phyloP scores from a whole-genome alignment of 2,329 filamentous ascomycete genomes.

The Diaporthe humulicola region DNA sequence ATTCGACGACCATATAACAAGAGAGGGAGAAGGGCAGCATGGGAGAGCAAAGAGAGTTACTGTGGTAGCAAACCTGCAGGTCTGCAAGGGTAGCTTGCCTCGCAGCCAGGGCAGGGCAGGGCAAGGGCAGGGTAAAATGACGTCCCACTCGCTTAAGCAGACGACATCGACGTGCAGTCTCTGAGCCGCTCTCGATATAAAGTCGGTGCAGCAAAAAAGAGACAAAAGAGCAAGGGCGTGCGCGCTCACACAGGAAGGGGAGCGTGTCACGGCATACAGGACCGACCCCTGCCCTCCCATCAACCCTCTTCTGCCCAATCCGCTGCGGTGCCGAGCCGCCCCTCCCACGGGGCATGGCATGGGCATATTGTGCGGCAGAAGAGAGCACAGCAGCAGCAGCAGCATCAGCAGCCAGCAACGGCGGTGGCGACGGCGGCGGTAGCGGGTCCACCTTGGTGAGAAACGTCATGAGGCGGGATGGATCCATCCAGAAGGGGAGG shows the following conservation, averaged over 20 bases:
- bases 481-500: conserved; percentile 14
- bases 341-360: not conserved
- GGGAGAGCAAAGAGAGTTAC: not conserved
- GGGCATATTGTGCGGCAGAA: conserved; percentile 22
- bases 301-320: conserved; percentile 18
- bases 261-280: conserved; percentile 10
- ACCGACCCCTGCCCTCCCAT: not conserved
- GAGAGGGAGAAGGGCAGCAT: not conserved
- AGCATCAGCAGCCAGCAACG: not conserved
- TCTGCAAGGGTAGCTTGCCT: conserved; percentile 25
- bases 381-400: not conserved
- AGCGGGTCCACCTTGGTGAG: conserved; percentile 5
- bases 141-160: conserved; percentile 35
- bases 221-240: not conserved
- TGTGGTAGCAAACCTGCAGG: not conserved
- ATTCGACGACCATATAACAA: conserved; percentile 28
- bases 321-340: conserved; percentile 18
- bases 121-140: conserved; percentile 33
- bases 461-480: conserved; percentile 26
- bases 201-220: conserved; percentile 12
- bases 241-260: not conserved
- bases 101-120: conserved; percentile 10
- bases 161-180: conserved; percentile 19
- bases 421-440: not conserved
- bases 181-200: conserved; percentile 34